These are phyloP conservation scores for Trypanosoma platydactyli DNA, from an alignment of 208 protist species.

Conservation along the genomic window DNA sequence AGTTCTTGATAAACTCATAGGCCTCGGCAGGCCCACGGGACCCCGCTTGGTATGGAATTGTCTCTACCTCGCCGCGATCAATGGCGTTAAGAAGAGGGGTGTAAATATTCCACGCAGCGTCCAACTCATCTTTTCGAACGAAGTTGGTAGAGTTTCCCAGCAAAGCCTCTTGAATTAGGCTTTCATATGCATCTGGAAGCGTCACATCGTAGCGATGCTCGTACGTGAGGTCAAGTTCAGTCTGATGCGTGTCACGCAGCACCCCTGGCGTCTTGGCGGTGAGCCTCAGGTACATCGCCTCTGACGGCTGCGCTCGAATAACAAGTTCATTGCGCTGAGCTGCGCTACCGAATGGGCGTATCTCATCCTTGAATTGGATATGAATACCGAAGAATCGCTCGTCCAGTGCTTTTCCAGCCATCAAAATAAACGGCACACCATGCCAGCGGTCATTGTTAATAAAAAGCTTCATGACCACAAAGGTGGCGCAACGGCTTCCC, in stretches of 20 bases:
- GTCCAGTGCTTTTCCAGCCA: conserved; percentile 91
- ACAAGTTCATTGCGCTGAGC: conserved; percentile 90
- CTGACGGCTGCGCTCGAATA: conserved; percentile 91
- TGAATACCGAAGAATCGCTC: conserved; percentile 76
- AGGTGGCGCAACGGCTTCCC: conserved; percentile 87
- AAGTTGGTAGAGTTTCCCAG: conserved; percentile 89
- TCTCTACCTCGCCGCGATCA: conserved; percentile 60
- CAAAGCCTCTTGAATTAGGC: conserved; percentile 86
- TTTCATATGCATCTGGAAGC: conserved; percentile 91
- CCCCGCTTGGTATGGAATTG: conserved; percentile 80
- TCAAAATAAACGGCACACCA: conserved; percentile 93
- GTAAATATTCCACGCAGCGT: conserved; percentile 91
- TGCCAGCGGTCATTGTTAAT: conserved; percentile 94
- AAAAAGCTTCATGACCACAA: conserved; percentile 71
- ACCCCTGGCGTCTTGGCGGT: conserved; percentile 87
- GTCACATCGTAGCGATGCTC: conserved; percentile 73
- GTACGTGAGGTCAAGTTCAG: conserved; percentile 91
- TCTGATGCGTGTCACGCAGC: conserved; percentile 75
- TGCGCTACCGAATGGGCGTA: conserved; percentile 73
- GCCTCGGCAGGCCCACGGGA: conserved; percentile 78
- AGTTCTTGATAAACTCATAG: conserved; percentile 57
- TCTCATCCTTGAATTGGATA: conserved; percentile 90
- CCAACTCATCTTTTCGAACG: conserved; percentile 91
- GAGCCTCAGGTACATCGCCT: conserved; percentile 93
- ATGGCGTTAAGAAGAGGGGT: conserved; percentile 89